Evolutionary conservation across 148 eudicot genomes (phyloP).

Genomic region (Spergularia bocconei): DNA sequence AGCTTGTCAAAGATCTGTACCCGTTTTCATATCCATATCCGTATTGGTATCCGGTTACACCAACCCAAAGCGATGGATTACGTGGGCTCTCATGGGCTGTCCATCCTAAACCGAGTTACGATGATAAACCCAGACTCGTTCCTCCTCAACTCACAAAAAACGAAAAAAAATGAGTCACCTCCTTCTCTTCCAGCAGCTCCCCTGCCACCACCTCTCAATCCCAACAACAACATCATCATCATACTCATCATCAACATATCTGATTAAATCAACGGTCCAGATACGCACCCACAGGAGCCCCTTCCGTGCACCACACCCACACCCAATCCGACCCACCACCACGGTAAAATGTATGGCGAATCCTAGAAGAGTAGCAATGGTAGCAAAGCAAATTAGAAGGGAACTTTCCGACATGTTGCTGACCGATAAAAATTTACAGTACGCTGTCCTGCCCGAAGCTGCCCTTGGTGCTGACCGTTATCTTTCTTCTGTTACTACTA

Average conservation of each 20-base stretch:
- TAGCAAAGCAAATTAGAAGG: slow-evolving; percentile 79
- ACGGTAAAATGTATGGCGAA: slow-evolving; percentile 68
- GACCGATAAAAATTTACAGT: slow-evolving; percentile 72
- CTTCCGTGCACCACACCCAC: slow-evolving; percentile 4
- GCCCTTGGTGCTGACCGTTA: slow-evolving; percentile 95
- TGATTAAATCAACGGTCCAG: slow-evolving; percentile 23
- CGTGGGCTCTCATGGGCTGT: too few species aligned
- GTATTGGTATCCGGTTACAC: too few species aligned
- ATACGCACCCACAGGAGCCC: not conserved
- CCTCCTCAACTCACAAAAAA: too few species aligned
- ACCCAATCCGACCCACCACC: not conserved
- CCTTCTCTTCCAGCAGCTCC: slow-evolving; percentile 20
- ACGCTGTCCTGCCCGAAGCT: slow-evolving; percentile 82
- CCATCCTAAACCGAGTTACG: too few species aligned
- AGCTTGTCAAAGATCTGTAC: too few species aligned
- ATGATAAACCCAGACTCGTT: too few species aligned
- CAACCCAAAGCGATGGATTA: too few species aligned
- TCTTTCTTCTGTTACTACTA: slow-evolving; percentile 80
- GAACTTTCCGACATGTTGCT: slow-evolving; percentile 86
- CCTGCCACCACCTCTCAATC: slow-evolving; percentile 9
- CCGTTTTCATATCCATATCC: too few species aligned
- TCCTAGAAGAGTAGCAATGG: slow-evolving; percentile 87
- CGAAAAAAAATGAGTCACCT: slow-evolving; percentile 14
- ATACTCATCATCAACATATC: slow-evolving; percentile 3
- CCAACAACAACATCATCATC: slow-evolving; percentile 5